These are phyloP conservation scores for Plasmodium gaboni DNA, from an alignment of 169 alveolate species.

Conservation along the genomic window DNA sequence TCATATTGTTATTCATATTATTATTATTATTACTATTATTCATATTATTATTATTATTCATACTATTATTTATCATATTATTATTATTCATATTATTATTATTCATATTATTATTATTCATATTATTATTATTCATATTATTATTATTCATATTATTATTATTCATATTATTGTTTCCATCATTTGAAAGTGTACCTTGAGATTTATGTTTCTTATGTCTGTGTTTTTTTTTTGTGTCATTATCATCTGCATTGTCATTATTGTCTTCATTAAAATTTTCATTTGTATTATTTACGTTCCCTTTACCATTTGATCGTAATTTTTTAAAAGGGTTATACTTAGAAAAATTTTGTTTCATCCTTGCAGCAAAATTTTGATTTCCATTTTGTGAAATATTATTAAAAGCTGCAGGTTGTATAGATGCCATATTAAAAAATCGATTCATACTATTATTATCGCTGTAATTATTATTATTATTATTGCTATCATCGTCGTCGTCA, in stretches of 20 bases:
- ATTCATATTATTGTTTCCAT: not conserved
- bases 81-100: not conserved
- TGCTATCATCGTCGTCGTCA: slow-evolving; percentile 8
- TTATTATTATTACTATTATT: not conserved
- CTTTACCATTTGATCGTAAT: not conserved
- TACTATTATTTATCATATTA: not conserved
- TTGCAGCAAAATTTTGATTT: not conserved
- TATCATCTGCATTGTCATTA: slow-evolving; percentile 3
- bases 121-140: slow-evolving; percentile 7
- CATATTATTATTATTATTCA: not conserved
- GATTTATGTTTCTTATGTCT: slow-evolving; percentile 15
- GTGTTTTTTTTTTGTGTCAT: slow-evolving; percentile 30
- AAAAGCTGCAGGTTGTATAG: too few species aligned
- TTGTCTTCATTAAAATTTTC: not conserved
- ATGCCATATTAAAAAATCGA: too few species aligned
- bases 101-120: not conserved
- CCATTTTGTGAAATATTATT: too few species aligned
- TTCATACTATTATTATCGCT: too few species aligned
- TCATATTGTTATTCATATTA: slow-evolving; percentile 7
- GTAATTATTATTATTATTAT: not conserved
- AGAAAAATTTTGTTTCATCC: slow-evolving; percentile 5
- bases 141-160: not conserved
- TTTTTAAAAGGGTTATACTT: slow-evolving; percentile 9
- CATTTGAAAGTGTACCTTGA: slow-evolving; percentile 23
- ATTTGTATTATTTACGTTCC: too few species aligned